phyloP scores from a whole-genome alignment of 1,284 basidiomycete genomes.

The Tetrapyrgos nigripes region DNA sequence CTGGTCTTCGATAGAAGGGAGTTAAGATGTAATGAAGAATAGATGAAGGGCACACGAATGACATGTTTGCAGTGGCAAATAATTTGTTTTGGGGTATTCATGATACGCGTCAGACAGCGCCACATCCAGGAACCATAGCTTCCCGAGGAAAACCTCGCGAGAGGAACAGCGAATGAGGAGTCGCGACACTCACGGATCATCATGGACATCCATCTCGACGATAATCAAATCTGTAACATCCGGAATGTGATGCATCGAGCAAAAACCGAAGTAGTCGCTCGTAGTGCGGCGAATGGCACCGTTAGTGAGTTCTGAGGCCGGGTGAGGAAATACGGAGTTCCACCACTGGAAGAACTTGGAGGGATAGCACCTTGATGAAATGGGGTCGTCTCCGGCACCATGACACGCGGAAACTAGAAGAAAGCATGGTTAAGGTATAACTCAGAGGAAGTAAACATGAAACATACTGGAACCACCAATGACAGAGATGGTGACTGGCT shows the following conservation, averaged over 20 bases:
- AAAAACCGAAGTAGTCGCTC: slow-evolving; percentile 93
- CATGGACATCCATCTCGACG: slow-evolving; percentile 90
- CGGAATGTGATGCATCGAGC: slow-evolving; percentile 89
- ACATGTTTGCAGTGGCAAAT: too few relatives aligned
- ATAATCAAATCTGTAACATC: slow-evolving; percentile 93
- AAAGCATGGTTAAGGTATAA: background rate
- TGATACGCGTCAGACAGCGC: too few relatives aligned
- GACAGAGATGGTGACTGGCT: slow-evolving; percentile 90
- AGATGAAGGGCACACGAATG: too few relatives aligned
- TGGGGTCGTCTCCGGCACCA: slow-evolving; percentile 91
- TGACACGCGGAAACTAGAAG: slow-evolving; percentile 88
- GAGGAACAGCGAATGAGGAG: too few relatives aligned
- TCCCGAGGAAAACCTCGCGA: too few relatives aligned
- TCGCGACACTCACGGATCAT: slow-evolving; percentile 73
- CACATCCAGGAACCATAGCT: too few relatives aligned
- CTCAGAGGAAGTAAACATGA: slow-evolving; percentile 5
- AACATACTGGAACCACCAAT: slow-evolving; percentile 85
- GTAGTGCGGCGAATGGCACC: slow-evolving; percentile 90
- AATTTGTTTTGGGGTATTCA: too few relatives aligned
- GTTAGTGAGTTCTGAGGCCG: slow-evolving; percentile 93
- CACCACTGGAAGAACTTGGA: slow-evolving; percentile 94
- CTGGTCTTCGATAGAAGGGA: slow-evolving; percentile 56
- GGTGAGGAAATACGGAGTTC: slow-evolving; percentile 93
- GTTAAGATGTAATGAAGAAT: background rate
- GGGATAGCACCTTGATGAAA: slow-evolving; percentile 88